Conservation (phyloP, 768 basidiomycete species). For the Rhodotorula sphaerocarpa region DNA sequence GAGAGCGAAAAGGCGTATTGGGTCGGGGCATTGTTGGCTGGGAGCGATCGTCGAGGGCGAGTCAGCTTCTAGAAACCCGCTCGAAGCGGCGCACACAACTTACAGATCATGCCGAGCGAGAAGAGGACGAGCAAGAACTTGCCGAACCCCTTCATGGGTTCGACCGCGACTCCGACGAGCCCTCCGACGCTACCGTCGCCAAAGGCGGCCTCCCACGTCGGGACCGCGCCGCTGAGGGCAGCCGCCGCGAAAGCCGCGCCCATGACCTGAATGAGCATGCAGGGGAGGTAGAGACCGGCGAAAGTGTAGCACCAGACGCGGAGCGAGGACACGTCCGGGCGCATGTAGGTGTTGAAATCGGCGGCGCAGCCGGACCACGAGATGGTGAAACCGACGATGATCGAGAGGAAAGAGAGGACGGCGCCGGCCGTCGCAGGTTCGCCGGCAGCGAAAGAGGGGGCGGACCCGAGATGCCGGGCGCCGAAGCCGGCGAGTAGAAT, state of each 20-base stretch:
- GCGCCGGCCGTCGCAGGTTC: conserved; percentile 53
- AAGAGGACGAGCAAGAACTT: conserved; percentile 58
- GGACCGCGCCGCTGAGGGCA: conserved; percentile 43
- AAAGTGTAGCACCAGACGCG: conserved; percentile 61
- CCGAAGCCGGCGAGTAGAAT: conserved; percentile 64
- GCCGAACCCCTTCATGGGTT: conserved; percentile 46
- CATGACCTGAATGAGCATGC: conserved; percentile 51
- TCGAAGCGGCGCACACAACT: not conserved
- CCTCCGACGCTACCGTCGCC: conserved; percentile 46
- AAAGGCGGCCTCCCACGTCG: conserved; percentile 46
- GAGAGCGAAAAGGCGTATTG: conserved; percentile 73
- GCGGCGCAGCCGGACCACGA: conserved; percentile 44
- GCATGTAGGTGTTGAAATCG: conserved; percentile 68
- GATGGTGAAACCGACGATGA: conserved; percentile 62
- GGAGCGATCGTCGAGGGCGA: conserved; percentile 18
- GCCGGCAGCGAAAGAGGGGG: conserved; percentile 46
- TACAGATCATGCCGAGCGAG: conserved; percentile 61
- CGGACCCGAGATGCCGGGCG: conserved; percentile 55
- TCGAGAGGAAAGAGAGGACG: conserved; percentile 60
- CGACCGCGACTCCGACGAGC: conserved; percentile 46
- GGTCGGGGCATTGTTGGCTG: conserved; percentile 70
- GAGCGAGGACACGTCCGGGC: conserved; percentile 41
- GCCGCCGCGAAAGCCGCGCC: conserved; percentile 63
- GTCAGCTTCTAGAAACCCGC: no score
- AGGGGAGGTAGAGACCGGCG: conserved; percentile 55